Evolutionary conservation across 176 grass and related monocot genomes (phyloP).

Genomic region (Avena eriantha): DNA sequence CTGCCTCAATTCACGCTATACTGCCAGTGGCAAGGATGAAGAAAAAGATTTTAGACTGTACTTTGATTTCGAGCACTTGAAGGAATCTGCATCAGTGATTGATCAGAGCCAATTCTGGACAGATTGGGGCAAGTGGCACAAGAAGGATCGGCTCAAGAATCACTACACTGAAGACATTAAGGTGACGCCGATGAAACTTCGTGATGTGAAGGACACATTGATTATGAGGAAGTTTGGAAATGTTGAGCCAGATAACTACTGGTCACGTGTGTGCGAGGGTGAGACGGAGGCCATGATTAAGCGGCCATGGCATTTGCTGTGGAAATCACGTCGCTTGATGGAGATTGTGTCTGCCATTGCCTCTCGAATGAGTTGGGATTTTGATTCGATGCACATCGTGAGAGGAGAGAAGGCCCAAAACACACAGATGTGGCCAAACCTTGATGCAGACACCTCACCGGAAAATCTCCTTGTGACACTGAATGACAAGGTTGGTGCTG

Average conservation of each 20-base stretch:
- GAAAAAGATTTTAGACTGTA: slow-evolving; percentile 90
- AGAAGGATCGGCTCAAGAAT: slow-evolving; percentile 69
- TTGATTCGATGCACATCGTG: slow-evolving; percentile 74
- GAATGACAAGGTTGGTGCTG: slow-evolving; percentile 78
- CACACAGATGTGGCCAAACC: slow-evolving; percentile 80
- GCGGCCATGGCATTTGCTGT: slow-evolving; percentile 86
- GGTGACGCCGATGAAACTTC: slow-evolving; percentile 84
- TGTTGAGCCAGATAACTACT: slow-evolving; percentile 83
- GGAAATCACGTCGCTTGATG: slow-evolving; percentile 91
- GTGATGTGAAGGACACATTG: slow-evolving; percentile 65
- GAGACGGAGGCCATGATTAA: slow-evolving; percentile 82
- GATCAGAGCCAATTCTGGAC: slow-evolving; percentile 85
- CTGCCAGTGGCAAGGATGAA: slow-evolving; percentile 64
- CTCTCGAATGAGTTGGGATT: slow-evolving; percentile 89
- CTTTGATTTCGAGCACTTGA: slow-evolving; percentile 93
- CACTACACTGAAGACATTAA: slow-evolving; percentile 78
- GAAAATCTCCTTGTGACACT: slow-evolving; percentile 63
- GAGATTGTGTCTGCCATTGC: slow-evolving; percentile 87
- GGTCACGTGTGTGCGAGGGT: slow-evolving; percentile 90
- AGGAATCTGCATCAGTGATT: slow-evolving; percentile 73
- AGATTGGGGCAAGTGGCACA: slow-evolving; percentile 78
- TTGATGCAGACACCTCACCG: slow-evolving; percentile 75
- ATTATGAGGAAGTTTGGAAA: slow-evolving; percentile 92
- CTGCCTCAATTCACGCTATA: slow-evolving; percentile 76
- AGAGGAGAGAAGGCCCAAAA: slow-evolving; percentile 88